Base-by-base conservation (phyloP, 805 yeast species). In the Ogataea kodamae region DNA sequence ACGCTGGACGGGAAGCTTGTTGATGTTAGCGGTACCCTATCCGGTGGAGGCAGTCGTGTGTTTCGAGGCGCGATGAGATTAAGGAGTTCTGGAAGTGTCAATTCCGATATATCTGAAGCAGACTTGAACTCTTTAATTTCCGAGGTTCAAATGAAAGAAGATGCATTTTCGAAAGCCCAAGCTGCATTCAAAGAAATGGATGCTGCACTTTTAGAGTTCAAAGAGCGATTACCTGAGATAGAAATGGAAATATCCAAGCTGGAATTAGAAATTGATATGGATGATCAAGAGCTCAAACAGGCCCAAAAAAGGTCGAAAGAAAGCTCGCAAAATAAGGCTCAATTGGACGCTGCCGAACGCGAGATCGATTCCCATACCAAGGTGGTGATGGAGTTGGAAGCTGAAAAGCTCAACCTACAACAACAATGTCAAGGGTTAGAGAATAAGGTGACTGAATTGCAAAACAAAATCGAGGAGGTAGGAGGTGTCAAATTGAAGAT, bases 11-110 rank as follows among this genome's bases (percentile, higher is more conserved):
- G 99, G 15, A 82, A 87, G 48, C 65, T 92, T 14, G 90, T 92
- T 37, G 97, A 89, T 50, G 77, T 81, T 10, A 83, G 95, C 2
- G 99, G 99, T 59, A 85, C 97, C 1, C 79, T 94, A 80, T 78
- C 95, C 28, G 99, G 99, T 49, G 99, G 99, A 61, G 98, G 97
- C 33, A 72, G 69, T 35, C 65, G 72, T 23, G 72, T 70, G 6
- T 69, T 73, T 11, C 72, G 72, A 31, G 98, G 97, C 5, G 80
- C 82, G 2, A 87, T 92, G 95, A 76, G 70, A 38, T 61, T 71
- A 24, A 54, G 65, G 21, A 66, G 73, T 12, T 48, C 63, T 1
- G 43, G 54, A 10, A 29, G 41, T 11, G 13, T 33, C 1, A 49
- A 38, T 9, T 19, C 30, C 4, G 67, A 64, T n/a, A 55, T 71